Conservation (phyloP, 208 protist species). For the Blechomonas ayalai region DNA sequence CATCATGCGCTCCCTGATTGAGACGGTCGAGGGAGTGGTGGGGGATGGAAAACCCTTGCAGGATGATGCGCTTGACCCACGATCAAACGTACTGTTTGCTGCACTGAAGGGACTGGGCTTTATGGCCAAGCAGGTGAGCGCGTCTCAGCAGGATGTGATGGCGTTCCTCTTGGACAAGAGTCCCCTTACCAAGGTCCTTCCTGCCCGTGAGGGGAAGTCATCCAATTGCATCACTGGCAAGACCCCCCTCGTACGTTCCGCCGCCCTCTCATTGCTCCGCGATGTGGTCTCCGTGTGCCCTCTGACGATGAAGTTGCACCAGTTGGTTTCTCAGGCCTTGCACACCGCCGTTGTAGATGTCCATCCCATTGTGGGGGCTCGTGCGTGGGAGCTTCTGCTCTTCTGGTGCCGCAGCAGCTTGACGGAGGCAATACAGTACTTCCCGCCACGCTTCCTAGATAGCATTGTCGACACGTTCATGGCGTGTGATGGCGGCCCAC, state of each 20-base stretch:
- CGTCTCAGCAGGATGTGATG: constrained; percentile 42
- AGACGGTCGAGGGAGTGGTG: constrained; percentile 28
- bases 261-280: constrained; percentile 64
- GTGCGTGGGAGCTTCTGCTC: constrained; percentile 77
- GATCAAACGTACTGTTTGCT: constrained; percentile 56
- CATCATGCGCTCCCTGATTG: constrained; percentile 35
- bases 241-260: constrained; percentile 63
- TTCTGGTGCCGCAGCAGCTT: constrained; percentile 56
- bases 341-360: constrained; percentile 34
- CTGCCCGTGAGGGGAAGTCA: constrained; percentile 11
- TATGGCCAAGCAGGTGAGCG: constrained; percentile 69
- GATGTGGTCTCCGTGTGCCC: constrained; percentile 65
- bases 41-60: constrained; percentile 38
- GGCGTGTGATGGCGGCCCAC: constrained; percentile 33
- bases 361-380: constrained; percentile 33
- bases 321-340: constrained; percentile 43
- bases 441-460: constrained; percentile 55
- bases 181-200: constrained; percentile 33
- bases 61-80: constrained; percentile 60
- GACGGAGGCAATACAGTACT: constrained; percentile 38
- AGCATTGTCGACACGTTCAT: constrained; percentile 74
- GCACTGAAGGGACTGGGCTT: constrained; percentile 64
- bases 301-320: constrained; percentile 38
- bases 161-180: constrained; percentile 45
- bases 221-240: constrained; percentile 27